A percentile compares a stretch with the other conserved stretches of the same genome.
phyloP scores from a whole-genome alignment of 345 rosid species.

The Sisymbrium altissimum region DNA sequence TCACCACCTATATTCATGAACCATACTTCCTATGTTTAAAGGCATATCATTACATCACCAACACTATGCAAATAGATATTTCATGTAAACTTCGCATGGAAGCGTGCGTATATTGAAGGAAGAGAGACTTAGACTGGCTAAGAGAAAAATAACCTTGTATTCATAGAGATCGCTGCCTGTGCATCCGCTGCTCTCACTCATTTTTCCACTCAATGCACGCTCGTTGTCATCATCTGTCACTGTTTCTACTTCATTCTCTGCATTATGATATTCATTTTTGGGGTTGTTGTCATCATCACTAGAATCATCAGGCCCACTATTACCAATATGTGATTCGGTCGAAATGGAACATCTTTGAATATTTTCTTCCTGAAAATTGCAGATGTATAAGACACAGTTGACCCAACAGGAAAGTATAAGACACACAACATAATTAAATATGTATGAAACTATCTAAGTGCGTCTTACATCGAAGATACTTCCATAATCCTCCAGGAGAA shows the following conservation, averaged over 20 bases:
- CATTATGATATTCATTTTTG: slow-evolving; percentile 81
- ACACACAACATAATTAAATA: background rate
- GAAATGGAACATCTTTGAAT: slow-evolving; percentile 92
- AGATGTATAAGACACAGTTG: background rate
- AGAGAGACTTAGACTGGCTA: slow-evolving; percentile 11
- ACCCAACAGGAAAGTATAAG: background rate
- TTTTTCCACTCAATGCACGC: slow-evolving; percentile 75
- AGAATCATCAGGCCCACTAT: slow-evolving; percentile 90
- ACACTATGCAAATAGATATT: background rate
- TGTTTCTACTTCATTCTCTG: slow-evolving; percentile 81
- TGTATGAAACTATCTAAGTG: slow-evolving; percentile 9
- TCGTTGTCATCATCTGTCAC: slow-evolving; percentile 79
- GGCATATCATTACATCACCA: background rate
- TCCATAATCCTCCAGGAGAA: slow-evolving; percentile 87
- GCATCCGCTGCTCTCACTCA: slow-evolving; percentile 88
- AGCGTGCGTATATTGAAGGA: slow-evolving; percentile 7
- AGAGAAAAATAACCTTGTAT: slow-evolving; percentile 62
- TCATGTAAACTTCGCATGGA: slow-evolving; percentile 4
- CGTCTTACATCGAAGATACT: slow-evolving; percentile 85
- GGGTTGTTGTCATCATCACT: slow-evolving; percentile 82
- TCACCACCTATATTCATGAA: background rate
- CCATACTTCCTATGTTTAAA: background rate
- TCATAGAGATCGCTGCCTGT: slow-evolving; percentile 86
- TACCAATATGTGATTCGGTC: slow-evolving; percentile 82
- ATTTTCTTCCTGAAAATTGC: slow-evolving; percentile 78